phyloP scores from a whole-genome alignment of 306 rosid genomes.

The Begonia peltatifolia region DNA sequence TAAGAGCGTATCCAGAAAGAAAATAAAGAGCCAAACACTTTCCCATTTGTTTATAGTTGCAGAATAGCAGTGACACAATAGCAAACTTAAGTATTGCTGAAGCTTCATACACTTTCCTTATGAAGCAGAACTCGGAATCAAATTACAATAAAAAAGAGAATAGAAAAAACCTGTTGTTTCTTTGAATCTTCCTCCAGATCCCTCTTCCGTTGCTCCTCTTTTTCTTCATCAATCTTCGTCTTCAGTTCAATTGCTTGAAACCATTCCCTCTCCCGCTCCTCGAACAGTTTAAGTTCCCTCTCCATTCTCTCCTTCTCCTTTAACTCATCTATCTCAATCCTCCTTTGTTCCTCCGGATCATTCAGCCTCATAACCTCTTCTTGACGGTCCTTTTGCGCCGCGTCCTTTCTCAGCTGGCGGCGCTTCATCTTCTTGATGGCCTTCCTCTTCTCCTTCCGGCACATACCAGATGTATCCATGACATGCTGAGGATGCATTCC shows the following conservation, averaged over 20 bases:
- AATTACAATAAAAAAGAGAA: background rate
- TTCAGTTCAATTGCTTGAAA: conserved; percentile 37
- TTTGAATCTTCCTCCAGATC: conserved; percentile 28
- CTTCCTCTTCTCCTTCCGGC: conserved; percentile 82
- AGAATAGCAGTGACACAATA: too few species aligned
- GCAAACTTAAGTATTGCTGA: too few species aligned
- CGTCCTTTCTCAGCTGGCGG: conserved; percentile 49
- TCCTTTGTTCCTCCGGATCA: conserved; percentile 51
- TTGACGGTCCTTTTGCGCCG: conserved; percentile 33
- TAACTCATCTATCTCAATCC: conserved; percentile 23
- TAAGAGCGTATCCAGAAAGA: too few species aligned
- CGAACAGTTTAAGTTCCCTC: conserved; percentile 37
- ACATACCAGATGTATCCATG: conserved; percentile 1
- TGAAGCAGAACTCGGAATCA: background rate
- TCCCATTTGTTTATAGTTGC: too few species aligned
- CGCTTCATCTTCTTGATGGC: conserved; percentile 63
- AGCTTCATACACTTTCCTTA: too few species aligned
- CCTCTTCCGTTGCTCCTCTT: conserved; percentile 33
- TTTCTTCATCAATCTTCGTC: conserved; percentile 19
- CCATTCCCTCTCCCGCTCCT: conserved; percentile 66
- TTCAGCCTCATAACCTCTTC: conserved; percentile 47
- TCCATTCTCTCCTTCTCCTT: conserved; percentile 51
- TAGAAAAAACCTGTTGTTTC: conserved; percentile 18
- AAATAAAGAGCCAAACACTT: too few species aligned
- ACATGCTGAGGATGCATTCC: too few species aligned